phyloP scores from a whole-genome alignment of 176 grass and related monocot genomes.

The Paspalum notatum region DNA sequence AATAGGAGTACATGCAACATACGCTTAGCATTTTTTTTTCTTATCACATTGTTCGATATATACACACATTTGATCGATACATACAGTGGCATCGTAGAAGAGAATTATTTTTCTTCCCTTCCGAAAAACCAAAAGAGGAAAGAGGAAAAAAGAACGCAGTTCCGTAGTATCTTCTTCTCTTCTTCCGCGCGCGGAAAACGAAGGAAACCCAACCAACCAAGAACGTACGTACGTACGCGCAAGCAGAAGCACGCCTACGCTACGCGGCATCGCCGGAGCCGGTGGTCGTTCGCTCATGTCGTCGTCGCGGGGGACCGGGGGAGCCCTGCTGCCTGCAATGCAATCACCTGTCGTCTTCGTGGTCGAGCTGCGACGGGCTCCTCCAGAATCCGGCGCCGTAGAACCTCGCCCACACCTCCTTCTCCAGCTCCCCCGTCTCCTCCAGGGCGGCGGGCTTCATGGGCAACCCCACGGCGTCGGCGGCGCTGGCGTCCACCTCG shows the following conservation, averaged over 20 bases:
- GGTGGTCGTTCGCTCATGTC: neutral
- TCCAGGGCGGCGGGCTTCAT: neutral
- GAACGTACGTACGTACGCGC: neutral
- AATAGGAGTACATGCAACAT: neutral
- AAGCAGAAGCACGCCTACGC: slow-evolving; percentile 1
- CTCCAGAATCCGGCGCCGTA: slow-evolving; percentile 91
- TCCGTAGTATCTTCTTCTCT: slow-evolving; percentile 21
- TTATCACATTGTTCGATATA: slow-evolving; percentile 1
- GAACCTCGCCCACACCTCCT: slow-evolving; percentile 78
- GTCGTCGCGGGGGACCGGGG: neutral
- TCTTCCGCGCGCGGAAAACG: slow-evolving; percentile 27
- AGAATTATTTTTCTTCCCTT: slow-evolving; percentile 36
- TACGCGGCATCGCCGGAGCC: slow-evolving; percentile 5
- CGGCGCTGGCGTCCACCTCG: neutral
- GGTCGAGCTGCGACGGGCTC: slow-evolving; percentile 71
- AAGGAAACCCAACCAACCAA: slow-evolving; percentile 14
- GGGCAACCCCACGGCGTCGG: neutral
- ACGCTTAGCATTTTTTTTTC: neutral
- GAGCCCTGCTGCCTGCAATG: neutral
- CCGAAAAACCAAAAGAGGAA: neutral
- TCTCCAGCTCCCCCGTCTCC: slow-evolving; percentile 58
- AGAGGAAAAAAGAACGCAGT: neutral
- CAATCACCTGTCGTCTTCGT: slow-evolving; percentile 45
- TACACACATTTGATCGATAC: slow-evolving; percentile 35
- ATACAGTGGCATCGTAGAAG: slow-evolving; percentile 34